Evolutionary conservation across 1,284 basidiomycete genomes (phyloP), one percentile per base, ranked within the genome.

Genomic region (Thecaphora frezii): DNA sequence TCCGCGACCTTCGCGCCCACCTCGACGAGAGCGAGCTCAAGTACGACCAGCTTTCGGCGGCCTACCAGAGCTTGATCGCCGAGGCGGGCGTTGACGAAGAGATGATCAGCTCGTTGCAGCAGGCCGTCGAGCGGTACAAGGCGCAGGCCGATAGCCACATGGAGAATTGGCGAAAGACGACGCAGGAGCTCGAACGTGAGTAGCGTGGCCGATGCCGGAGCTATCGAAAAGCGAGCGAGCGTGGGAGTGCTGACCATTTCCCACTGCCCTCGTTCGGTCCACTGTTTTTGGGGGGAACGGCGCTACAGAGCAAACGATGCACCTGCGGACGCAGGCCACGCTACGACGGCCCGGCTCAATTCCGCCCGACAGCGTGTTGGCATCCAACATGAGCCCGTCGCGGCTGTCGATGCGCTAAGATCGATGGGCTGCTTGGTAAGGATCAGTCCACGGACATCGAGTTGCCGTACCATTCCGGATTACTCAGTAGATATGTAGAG

Each of bases 1-100:
- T 90, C 47, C 86, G 89, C 43, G 89, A 93, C 71, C 83, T 93
- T 16, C 86, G 89, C 14, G 82, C 84, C 22, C 87, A 89, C 14
- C 81, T 92, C 55, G 89, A 92, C 71, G 89, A 92, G 61, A 88
- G 87, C 2, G 90, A 93, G 30, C 38, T 69, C n/a, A 62, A 58
- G 41, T 71, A 69, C 53, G 58, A 58, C 37, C 69, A 71, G 28
- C 58, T 71, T 1, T 44, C 49, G 19, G 59, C 53, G 2, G 64
- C 64, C 7, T 72, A 72, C 44, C 51, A 61, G 23, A 44, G 33
- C 37, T 28, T 72, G 19, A 54, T 55, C 25, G 47, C 59, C 19
- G 68, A 72, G 47, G 65, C 64, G 1, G 70, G 68, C 12, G 65
- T 67, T 0, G 70, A 72, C 43, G 60, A 65, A 16, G 24, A 37